phyloP scores from a whole-genome alignment of 148 eudicot species.

The Rhododendron molle region DNA sequence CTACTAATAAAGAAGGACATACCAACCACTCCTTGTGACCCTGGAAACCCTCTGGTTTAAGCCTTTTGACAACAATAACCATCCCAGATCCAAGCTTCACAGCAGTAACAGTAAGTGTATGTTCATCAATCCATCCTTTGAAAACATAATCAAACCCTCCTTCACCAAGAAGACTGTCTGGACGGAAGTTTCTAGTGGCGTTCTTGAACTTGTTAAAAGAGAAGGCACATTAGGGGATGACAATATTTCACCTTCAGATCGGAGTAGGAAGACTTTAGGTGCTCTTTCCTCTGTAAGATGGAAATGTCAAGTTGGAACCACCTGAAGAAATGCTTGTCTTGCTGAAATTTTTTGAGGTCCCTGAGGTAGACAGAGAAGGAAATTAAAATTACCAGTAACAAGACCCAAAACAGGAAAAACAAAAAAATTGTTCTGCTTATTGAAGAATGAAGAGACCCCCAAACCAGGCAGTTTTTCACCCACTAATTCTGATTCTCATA shows the following conservation, averaged over 20 bases:
- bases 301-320: conserved; percentile 32
- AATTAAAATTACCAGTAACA: neutral
- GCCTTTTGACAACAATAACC: conserved; percentile 34
- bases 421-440: neutral
- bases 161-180: conserved; percentile 39
- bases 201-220: conserved; percentile 26
- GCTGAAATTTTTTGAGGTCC: conserved; percentile 41
- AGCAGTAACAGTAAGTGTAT: conserved; percentile 26
- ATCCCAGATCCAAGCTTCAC: conserved; percentile 34
- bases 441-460: neutral
- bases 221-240: conserved; percentile 22
- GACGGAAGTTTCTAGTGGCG: conserved; percentile 33
- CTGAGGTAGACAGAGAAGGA: conserved; percentile 27
- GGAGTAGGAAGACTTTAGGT: conserved; percentile 48
- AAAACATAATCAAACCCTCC: conserved; percentile 43
- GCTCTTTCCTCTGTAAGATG: conserved; percentile 39
- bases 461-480: neutral
- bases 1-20: conserved; percentile 4
- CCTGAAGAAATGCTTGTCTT: conserved; percentile 40
- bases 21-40: conserved; percentile 46
- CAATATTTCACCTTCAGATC: conserved; percentile 34
- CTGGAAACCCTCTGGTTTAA: conserved; percentile 35
- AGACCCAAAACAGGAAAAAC: neutral
- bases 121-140: conserved; percentile 39
- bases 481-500: neutral